Base-by-base conservation (phyloP, 768 basidiomycete genomes). In the Termitomyces sp. region DNA sequence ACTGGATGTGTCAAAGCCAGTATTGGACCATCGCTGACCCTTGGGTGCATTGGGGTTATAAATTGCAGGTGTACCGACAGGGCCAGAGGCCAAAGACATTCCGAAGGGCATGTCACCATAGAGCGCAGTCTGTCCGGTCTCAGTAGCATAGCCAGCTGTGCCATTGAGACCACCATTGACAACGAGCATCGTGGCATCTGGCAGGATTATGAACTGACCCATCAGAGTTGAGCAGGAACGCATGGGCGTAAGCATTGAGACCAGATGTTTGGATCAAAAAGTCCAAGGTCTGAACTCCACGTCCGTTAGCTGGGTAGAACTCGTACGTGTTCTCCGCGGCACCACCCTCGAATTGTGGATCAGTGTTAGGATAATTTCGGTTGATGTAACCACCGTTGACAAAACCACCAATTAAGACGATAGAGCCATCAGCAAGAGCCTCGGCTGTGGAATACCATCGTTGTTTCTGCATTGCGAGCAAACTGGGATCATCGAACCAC, bases 191-290 rank as follows among this genome's bases (percentile, higher is more conserved):
- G 83, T 88, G 5, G 87, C 88, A 55, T 91, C 84, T 0, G 93
- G 86, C 8, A 97, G 85, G 43, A 82, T 78, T 70, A 95, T 86
- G 69, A 96, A 93, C 68, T 93, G 91, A 6, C 95, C 94, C 95
- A 98, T 98, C 91, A 6, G 87, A 89, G 6, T 86, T 79, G 79
- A 93, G 81, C 50, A 91, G 78, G 77, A 77, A 91, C 3, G 86
- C 79, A 64, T 87, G 88, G 0, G 88, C 82, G 62, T 92, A 93
- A 0, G 89, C 76, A 70, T 93, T 93, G 44, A 92, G 77, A 44
- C 91, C 91, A 28, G 87, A 89, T 0, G 91, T 90, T 26, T 80
- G 73, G 61, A 82, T 73, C 77, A 92, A 77, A 75, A 93, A 92
- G 20, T 83, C 69, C 81, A 88, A 86, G n/a, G 77, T 69, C 61